These are phyloP conservation scores for Penicillium tannophilum DNA, from an alignment of 495 filamentous ascomycete species.

Conservation along the genomic window DNA sequence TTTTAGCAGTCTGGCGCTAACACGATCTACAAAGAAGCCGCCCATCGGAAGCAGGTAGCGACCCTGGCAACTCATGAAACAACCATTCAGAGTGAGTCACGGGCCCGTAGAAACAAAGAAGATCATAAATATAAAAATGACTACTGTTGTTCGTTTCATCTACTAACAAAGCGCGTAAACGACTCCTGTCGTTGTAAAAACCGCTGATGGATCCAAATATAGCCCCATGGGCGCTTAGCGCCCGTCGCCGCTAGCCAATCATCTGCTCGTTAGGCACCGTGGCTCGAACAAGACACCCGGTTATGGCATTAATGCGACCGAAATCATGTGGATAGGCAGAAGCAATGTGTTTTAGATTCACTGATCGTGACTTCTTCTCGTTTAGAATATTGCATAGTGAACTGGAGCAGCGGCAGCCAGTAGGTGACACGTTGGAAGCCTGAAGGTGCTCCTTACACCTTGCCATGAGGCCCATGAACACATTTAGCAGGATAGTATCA, in stretches of 20 bases:
- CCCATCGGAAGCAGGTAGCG: conserved; percentile 4
- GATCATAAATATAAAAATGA: no score
- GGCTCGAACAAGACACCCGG: conserved; percentile 14
- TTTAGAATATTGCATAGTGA: neutral
- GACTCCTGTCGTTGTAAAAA: conserved; percentile 13
- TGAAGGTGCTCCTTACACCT: no score
- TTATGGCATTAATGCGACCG: neutral
- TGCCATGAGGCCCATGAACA: no score
- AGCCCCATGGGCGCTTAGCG: conserved; percentile 29
- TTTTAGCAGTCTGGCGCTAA: conserved; percentile 18
- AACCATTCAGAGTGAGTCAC: neutral
- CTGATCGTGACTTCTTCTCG: neutral
- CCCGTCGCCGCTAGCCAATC: conserved; percentile 23
- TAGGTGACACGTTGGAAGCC: no score
- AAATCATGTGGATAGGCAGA: conserved; percentile 4
- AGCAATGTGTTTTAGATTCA: neutral
- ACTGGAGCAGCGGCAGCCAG: no score
- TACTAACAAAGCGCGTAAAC: conserved; percentile 17
- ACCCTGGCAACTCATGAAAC: neutral
- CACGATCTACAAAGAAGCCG: conserved; percentile 1
- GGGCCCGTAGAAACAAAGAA: conserved; percentile 19
- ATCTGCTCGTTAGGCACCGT: neutral
- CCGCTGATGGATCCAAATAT: conserved; percentile 23
- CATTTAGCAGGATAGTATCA: no score
- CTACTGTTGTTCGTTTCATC: conserved; percentile 25